These are phyloP conservation scores for Apiotrichum porosum DNA, from an alignment of 1,284 basidiomycete genomes.

Conservation along the genomic window DNA sequence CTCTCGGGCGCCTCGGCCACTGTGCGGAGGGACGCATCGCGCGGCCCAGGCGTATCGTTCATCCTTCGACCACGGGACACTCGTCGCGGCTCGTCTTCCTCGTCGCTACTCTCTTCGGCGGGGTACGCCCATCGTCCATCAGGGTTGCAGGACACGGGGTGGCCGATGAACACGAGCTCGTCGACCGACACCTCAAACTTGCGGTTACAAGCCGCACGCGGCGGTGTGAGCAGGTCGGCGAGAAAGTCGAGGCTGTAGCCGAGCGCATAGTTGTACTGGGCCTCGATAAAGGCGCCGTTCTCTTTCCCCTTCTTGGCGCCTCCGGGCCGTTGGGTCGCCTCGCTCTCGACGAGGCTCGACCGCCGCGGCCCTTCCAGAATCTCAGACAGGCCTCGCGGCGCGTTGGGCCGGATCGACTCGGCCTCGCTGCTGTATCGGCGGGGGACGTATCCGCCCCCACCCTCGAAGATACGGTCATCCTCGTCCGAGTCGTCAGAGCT, in stretches of 20 bases:
- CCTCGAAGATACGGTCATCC: conserved; percentile 12
- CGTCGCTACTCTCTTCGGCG: conserved; percentile 21
- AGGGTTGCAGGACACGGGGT: conserved; percentile 78
- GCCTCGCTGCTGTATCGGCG: conserved; percentile 5
- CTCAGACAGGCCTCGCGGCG: conserved; percentile 6
- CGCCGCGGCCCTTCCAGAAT: conserved; percentile 1
- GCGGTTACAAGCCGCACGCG: conserved; percentile 77
- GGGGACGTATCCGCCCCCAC: neutral
- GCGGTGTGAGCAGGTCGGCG: conserved; percentile 74
- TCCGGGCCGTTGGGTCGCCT: conserved; percentile 7
- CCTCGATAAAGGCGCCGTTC: conserved; percentile 17
- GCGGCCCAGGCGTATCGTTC: conserved; percentile 3
- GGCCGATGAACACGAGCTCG: conserved; percentile 89
- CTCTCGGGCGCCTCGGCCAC: conserved; percentile 15
- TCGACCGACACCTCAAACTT: conserved; percentile 91
- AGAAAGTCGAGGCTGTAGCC: conserved; percentile 78
- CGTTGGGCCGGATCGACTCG: neutral
- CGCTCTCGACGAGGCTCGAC: conserved; percentile 7
- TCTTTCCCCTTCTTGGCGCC: conserved; percentile 2
- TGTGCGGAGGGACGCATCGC: conserved; percentile 3
- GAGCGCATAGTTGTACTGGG: conserved; percentile 51
- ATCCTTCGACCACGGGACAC: conserved; percentile 11
- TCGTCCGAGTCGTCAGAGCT: conserved; percentile 22
- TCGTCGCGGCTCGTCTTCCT: conserved; percentile 12
- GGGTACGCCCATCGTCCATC: conserved; percentile 61